Evolutionary conservation across 805 yeast species (phyloP), one percentile per base, ranked within the genome.

Genomic region (Candida sphagnicola): DNA sequence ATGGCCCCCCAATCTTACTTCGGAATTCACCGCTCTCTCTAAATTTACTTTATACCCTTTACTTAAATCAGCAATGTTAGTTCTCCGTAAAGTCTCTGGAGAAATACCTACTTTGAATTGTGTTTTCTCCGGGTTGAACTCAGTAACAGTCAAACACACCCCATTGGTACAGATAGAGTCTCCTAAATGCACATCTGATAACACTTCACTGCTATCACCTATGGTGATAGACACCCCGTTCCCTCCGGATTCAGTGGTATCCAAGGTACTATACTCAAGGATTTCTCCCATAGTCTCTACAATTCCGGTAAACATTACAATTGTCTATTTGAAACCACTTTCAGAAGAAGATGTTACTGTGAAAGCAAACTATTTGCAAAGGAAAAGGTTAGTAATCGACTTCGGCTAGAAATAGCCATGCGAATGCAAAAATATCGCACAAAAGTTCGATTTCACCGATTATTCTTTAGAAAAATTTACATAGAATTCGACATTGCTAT

Each of bases 81-180:
- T 80, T 45, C 93, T 74, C 43, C 87, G 77, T 28, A 93, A 70
- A 0, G 99, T 90, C 54, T 93, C 99, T 8, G 95, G 95, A 1
- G 96, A 85, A 19, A 93, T 67, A 0, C 99, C 99, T 2, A 91
- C 95, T 57, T 85, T 88, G 68, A 93, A 93, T 41, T 52, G 49
- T 8, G 69, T 57, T 17, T 65, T 61, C 4, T 62, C 61, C 4
- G 63, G 65, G 25, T 68, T 62, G 51, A 87, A 89, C 47, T 82
- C 89, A 0, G 96, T 89, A 5, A 91, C 97, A 0, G 99, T 93
- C 24, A 93, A 71, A 62, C 99, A 93, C 2, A 77, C 78, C 6
- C 99, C 99, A 56, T 86, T 86, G 19, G 91, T 77, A 18, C 93
- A 78, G 41, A 93, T 93, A 12, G 96, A 86, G 62, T 93, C 99